Evolutionary conservation across 495 filamentous ascomycete genomes (phyloP).

Genomic region (Coniosporium apollinis): DNA sequence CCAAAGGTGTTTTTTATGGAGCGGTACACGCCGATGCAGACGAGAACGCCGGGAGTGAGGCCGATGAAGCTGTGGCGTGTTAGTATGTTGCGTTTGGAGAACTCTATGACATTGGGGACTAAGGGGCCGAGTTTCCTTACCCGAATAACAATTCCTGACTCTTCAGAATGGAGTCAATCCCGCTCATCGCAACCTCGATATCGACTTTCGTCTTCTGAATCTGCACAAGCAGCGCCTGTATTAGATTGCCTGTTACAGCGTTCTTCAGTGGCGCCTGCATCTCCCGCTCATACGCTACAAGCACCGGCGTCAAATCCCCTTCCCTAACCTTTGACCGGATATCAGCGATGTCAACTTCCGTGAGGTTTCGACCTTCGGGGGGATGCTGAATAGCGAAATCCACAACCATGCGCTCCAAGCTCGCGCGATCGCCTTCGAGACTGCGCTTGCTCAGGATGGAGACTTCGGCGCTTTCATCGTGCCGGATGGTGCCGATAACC

Average conservation of each 20-base stretch:
- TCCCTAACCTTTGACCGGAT: slow-evolving; percentile 66
- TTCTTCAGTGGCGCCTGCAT: slow-evolving; percentile 62
- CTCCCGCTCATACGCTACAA: slow-evolving; percentile 81
- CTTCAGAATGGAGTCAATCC: slow-evolving; percentile 82
- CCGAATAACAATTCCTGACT: slow-evolving; percentile 96
- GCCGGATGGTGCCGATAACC: slow-evolving; percentile 78
- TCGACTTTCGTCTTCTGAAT: slow-evolving; percentile 98
- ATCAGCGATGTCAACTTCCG: slow-evolving; percentile 43
- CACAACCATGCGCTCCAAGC: slow-evolving; percentile 91
- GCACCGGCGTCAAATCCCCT: slow-evolving; percentile 80
- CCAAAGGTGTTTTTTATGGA: slow-evolving; percentile 55
- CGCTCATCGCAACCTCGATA: slow-evolving; percentile 85
- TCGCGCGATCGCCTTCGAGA: slow-evolving; percentile 72
- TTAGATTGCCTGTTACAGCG: slow-evolving; percentile 66
- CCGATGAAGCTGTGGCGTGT: slow-evolving; percentile 50
- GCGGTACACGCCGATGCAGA: slow-evolving; percentile 54
- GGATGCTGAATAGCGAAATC: slow-evolving; percentile 79
- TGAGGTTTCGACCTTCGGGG: slow-evolving; percentile 26
- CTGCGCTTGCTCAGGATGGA: slow-evolving; percentile 89
- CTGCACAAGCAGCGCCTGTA: slow-evolving; percentile 83
- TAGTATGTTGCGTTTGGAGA: neutral
- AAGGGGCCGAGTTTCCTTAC: slow-evolving; percentile 16
- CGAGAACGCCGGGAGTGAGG: slow-evolving; percentile 74
- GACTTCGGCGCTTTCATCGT: slow-evolving; percentile 79
- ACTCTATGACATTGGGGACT: too few species aligned